Evolutionary conservation across 2,329 filamentous ascomycete genomes (phyloP).

Genomic region (Dactylellina cionopaga): DNA sequence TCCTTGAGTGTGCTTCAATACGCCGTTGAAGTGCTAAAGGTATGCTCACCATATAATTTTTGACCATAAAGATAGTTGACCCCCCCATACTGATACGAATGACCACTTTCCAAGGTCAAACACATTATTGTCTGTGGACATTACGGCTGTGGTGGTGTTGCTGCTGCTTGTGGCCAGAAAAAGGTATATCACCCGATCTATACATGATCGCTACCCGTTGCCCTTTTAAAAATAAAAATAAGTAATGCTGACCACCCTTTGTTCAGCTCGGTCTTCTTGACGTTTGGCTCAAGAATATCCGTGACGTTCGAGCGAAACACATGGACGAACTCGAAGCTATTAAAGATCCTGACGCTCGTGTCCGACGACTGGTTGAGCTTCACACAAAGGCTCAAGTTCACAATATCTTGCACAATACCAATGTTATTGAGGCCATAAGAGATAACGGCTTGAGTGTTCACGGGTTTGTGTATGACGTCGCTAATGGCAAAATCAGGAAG

Average conservation of each 20-base stretch:
- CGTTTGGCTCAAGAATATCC: conserved; percentile 70
- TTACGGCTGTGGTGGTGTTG: conserved; percentile 74
- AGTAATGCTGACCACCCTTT: neutral
- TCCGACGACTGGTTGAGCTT: conserved; percentile 75
- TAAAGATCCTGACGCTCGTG: conserved; percentile 67
- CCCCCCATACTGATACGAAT: neutral
- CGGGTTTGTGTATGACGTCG: conserved; percentile 77
- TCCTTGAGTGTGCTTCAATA: conserved; percentile 80
- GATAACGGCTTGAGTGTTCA: conserved; percentile 78
- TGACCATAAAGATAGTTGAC: too few relatives aligned
- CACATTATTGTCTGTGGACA: conserved; percentile 78
- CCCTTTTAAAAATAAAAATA: neutral
- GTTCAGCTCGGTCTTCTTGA: conserved; percentile 68
- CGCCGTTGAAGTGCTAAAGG: conserved; percentile 76
- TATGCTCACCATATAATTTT: too few relatives aligned
- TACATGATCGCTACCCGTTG: neutral
- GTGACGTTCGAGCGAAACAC: conserved; percentile 64
- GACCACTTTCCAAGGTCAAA: too few relatives aligned
- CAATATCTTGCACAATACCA: conserved; percentile 74
- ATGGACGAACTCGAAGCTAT: conserved; percentile 75
- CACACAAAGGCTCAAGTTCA: conserved; percentile 77
- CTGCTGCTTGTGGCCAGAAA: conserved; percentile 66
- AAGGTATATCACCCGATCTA: conserved; percentile 37
- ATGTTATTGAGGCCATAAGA: conserved; percentile 75
- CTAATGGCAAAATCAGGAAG: conserved; percentile 65